Evolutionary conservation across 1,139 yeast species (phyloP), one percentile per base, ranked within the genome.

Genomic region (Geotrichum europaeum): DNA sequence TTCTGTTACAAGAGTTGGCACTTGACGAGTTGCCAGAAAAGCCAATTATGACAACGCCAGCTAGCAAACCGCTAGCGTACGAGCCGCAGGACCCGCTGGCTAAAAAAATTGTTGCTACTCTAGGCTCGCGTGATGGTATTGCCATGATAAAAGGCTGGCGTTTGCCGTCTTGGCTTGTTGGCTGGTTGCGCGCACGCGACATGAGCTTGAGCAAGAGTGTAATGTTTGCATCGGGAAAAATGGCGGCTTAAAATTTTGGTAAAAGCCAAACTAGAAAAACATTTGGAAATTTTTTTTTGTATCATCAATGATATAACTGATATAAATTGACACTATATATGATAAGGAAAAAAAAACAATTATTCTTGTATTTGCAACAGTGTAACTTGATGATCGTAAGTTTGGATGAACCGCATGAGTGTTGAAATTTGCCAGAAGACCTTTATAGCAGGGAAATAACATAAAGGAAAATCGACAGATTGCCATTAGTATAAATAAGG

Each of bases 61-160:
- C 7, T 2, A 22, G 47, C 47, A 40, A 15, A 4, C 20, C 47
- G 47, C 10, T 40, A n/a, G 47, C 47, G 1, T 40, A 40, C 18
- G 47, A n/a, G 20, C 47, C 47, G 9, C 47, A 40, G 9, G 47
- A 40, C 22, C 47, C 47, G 3, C 20, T 40, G 3, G 13, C 47
- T 2, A 54, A 55, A 28, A 36, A 49, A 7, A 54, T 58, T 30
- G 22, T 58, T 1, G 45, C 54, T 18, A 51, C 55, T 2, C 20
- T 58, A 20, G 60, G 60, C 22, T 52, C 58, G 22, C 34, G 45
- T 18, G 55, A 56, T 24, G 60, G 60, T 7, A 54, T 58, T 18
- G 57, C 52, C 22, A 43, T 55, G 55, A 49, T 30, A 28, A 32
- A 22, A 3, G 60, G 60, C 15, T 54, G 30, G 24, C n/a, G 55